Base-by-base conservation (phyloP, 1,139 yeast species). In the Scheffersomyces illinoinensis region DNA sequence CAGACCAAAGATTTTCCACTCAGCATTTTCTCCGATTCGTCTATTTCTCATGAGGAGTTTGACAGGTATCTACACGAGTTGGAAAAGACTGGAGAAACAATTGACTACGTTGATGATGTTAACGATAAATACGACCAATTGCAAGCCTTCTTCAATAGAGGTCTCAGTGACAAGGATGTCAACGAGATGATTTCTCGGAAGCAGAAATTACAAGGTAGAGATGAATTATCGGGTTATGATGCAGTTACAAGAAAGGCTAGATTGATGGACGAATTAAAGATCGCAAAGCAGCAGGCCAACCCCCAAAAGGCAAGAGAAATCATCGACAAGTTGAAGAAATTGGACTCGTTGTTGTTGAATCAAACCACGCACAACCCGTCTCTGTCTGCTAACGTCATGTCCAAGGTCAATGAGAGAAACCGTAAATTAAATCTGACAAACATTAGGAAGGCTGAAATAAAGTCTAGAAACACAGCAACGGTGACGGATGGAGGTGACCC, bases 401-500 rank as follows among this genome's bases (percentile, higher is more conserved):
- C 89, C 23, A 84, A 84, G 70, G 90, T 90, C 56, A 90, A 90
- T 68, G 88, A 87, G 68, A 85, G 97, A 67, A 95, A 95, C 72
- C 85, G 97, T 71, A 89, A 87, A 67, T 84, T 90, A 62, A 95
- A 93, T 73, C 88, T 87, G 70, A 87, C 87, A 55, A 87, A 86
- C 58, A 87, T 93, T 62, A 86, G 97, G 67, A 84, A 85, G 67
- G 97, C 97, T 0, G 98, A 93, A 71, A 76, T 87, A 56, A 82
- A 80, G 66, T 85, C 88, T 53, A 85, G 88, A 67, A 75, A 82
- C 59, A 77, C 81, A 1, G 81, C 79, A 46, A 62, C 70, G 17
- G 71, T 70, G 23, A 71, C 69, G 52, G 81, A 83, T 57, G 87
- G 82, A 54, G 86, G 89, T 8, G 96, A 95, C 76, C 98, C 99